phyloP scores from a whole-genome alignment of 169 alveolate genomes.

The Cryptosporidium tyzzeri region DNA sequence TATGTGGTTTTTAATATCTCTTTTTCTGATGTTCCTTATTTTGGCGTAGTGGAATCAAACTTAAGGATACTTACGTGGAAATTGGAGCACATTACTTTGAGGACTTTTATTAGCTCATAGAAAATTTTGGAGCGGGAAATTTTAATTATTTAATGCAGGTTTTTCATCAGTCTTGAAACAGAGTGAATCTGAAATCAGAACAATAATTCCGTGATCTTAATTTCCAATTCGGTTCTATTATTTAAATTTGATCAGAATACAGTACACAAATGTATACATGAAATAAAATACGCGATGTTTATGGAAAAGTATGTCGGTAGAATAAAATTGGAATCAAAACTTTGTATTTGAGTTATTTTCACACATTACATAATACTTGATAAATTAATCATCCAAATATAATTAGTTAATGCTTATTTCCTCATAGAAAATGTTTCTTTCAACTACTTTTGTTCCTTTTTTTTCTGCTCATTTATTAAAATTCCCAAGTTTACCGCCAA shows the following conservation, averaged over 20 bases:
- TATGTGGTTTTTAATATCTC: background rate
- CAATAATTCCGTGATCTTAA: no score
- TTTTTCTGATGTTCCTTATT: background rate
- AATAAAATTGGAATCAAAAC: background rate
- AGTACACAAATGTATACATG: background rate
- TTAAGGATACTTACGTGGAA: background rate
- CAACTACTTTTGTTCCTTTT: background rate
- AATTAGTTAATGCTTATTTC: no score
- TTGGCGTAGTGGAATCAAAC: background rate
- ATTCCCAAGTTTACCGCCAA: background rate
- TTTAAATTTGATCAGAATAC: background rate
- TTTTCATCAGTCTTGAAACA: background rate
- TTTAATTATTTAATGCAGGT: no score
- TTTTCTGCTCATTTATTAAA: background rate
- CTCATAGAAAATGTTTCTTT: background rate
- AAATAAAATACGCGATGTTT: no score
- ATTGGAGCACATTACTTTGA: background rate
- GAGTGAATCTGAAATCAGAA: background rate
- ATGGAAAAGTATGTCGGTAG: background rate
- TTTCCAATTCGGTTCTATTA: background rate
- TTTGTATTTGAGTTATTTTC: background rate
- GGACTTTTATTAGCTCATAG: background rate
- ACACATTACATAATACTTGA: background rate
- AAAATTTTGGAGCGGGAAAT: background rate
- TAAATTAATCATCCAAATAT: background rate